phyloP scores from a whole-genome alignment of 2,329 filamentous ascomycete species.

The Escovopsis sp. region DNA sequence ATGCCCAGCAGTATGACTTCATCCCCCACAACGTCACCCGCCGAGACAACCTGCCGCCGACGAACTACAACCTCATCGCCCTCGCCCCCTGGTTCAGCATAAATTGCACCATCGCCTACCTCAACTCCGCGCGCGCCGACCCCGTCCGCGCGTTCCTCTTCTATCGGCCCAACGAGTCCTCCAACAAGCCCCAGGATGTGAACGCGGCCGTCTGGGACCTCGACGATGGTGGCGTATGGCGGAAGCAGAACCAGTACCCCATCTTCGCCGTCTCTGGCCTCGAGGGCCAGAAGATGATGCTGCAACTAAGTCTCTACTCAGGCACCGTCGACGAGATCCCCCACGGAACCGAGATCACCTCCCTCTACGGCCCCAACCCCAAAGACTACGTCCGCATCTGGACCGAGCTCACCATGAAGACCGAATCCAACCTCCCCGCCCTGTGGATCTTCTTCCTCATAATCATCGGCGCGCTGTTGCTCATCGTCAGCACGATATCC shows the following conservation, averaged over 20 bases:
- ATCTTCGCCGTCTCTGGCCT: conserved; percentile 66
- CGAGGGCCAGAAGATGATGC: conserved; percentile 53
- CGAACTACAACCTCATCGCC: conserved; percentile 61
- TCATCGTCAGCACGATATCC: conserved; percentile 52
- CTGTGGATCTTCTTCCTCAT: conserved; percentile 68
- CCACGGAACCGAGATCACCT: conserved; percentile 38
- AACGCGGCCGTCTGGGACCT: conserved; percentile 56
- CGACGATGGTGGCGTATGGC: conserved; percentile 57
- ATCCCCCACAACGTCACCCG: conserved; percentile 65
- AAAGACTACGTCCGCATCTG: conserved; percentile 46
- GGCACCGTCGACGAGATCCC: conserved; percentile 52
- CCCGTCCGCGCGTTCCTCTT: conserved; percentile 49
- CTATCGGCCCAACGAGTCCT: conserved; percentile 41
- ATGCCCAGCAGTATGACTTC: conserved; percentile 43
- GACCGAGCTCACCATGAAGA: conserved; percentile 35
- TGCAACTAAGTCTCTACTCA: conserved; percentile 60
- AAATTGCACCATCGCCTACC: conserved; percentile 58
- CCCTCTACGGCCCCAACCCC: conserved; percentile 37
- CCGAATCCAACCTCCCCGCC: conserved; percentile 41
- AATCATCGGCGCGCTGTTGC: conserved; percentile 55
- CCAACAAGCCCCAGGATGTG: conserved; percentile 46
- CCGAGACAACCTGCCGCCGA: conserved; percentile 48
- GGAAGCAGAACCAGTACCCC: conserved; percentile 53
- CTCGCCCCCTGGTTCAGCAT: conserved; percentile 73
- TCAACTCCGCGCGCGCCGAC: conserved; percentile 43